Evolutionary conservation across 352 stramenopile species (phyloP), one percentile per base, ranked within the genome.

Genomic region (Globisporangium irregulare): DNA sequence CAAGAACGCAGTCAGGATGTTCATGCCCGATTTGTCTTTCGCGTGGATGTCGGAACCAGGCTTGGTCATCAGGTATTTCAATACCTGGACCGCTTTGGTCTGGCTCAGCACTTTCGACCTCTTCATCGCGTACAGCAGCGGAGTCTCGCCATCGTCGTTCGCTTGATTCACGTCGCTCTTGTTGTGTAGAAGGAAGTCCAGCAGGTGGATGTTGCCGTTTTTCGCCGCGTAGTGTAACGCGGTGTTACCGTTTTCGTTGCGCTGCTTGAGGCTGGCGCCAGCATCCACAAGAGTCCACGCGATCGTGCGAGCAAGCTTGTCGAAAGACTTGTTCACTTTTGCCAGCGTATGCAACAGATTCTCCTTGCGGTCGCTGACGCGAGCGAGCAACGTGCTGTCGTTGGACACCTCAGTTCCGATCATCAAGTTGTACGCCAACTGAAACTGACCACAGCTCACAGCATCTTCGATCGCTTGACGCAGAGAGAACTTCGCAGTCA

Each of bases 391-490:
- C 0, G 70, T 66, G 0, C 58, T 73, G 32, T 79, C 74, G 22
- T 78, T 84, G 4, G 79, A 77, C 3, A 86, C 74, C 56, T 91
- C 82, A 8, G 83, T 75, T 1, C 80, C 74, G 0, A 82, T 75
- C 27, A 94, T 78, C 12, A 94, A 56, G 56, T 94, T 94, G 43
- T 75, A 79, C 18, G 86, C 82, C 4, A 94, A 67, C 62, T 92
- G 82, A 61, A 92, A 94, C 60, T 91, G 76, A 1, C 81, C 79
- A 48, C 82, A 92, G 3, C 78, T 69, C 2, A 94, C 74, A 0
- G 84, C 80, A 46, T 94, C 86, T 69, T 94, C 86, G 7, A 92
- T 80, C 0, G 84, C 86, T 76, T 94, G 86, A 15, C 84, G 81
- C 18, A 80, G 84, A 27, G 72, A 84, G 62, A 92, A 94, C 62